Evolutionary conservation across 345 rosid genomes (phyloP).

Genomic region (Eucalyptus pauciflora): DNA sequence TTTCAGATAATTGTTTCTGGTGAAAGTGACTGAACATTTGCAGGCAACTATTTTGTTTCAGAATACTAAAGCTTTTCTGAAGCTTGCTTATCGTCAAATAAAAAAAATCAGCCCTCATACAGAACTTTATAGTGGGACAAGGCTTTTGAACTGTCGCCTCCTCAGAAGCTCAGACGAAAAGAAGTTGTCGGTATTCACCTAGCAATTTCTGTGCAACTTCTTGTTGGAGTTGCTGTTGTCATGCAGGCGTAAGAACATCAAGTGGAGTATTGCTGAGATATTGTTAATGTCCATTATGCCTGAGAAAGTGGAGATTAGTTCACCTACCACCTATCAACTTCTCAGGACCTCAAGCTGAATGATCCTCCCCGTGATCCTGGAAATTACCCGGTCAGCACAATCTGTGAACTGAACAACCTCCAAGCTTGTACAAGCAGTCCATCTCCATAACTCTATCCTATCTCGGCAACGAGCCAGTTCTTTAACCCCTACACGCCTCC

Average conservation of each 20-base stretch:
- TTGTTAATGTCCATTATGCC: not conserved
- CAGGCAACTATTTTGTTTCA: not conserved
- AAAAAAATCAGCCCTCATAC: not conserved
- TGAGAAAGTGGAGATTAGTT: not conserved
- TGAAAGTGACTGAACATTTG: not conserved
- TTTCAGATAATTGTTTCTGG: not conserved
- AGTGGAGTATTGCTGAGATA: not conserved
- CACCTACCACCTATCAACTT: not conserved
- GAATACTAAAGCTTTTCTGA: not conserved
- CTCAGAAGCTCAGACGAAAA: not conserved
- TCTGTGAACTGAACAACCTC: not conserved
- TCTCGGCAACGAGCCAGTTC: too few relatives aligned
- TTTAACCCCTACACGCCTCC: too few relatives aligned
- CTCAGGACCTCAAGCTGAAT: not conserved
- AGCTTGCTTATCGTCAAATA: not conserved
- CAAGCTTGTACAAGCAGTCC: not conserved
- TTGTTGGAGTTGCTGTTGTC: not conserved
- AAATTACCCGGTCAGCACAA: not conserved
- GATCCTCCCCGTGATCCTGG: not conserved
- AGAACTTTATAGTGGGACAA: not conserved
- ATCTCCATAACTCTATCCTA: not conserved
- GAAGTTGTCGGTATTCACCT: not conserved
- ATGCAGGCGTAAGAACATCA: not conserved
- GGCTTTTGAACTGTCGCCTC: not conserved
- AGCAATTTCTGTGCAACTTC: not conserved